These are phyloP conservation scores for Pseudocercospora cruenta DNA, from an alignment of 2,329 filamentous ascomycete genomes.

Conservation along the genomic window DNA sequence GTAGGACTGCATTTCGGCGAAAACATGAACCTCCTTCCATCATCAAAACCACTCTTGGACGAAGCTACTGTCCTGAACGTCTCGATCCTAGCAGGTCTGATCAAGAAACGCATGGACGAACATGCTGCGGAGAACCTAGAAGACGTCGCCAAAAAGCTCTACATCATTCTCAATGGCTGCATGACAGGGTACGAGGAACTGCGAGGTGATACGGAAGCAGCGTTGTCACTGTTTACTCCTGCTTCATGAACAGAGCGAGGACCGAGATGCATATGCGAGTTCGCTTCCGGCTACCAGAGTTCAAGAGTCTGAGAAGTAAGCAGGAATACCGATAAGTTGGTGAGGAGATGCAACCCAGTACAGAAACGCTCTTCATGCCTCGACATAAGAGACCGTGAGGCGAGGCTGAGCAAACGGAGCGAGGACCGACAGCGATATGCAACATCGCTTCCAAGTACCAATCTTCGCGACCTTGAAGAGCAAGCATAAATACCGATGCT, in stretches of 20 bases:
- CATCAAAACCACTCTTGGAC: background rate
- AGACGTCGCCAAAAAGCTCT: slow-evolving; percentile 10
- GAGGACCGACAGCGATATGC: too few species aligned
- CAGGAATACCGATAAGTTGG: too few species aligned
- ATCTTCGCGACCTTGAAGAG: too few species aligned
- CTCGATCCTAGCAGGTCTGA: slow-evolving; percentile 10
- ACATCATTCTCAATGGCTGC: slow-evolving; percentile 14
- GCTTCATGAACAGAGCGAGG: too few species aligned
- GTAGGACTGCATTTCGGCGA: background rate
- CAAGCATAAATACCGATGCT: background rate
- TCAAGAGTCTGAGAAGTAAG: too few species aligned
- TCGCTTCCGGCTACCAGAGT: too few species aligned
- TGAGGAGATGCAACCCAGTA: too few species aligned
- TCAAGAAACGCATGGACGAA: background rate
- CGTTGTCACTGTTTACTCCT: too few species aligned
- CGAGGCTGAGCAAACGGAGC: too few species aligned
- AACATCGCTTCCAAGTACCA: background rate
- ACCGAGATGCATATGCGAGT: too few species aligned
- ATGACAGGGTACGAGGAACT: slow-evolving; percentile 16
- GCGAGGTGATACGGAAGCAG: background rate
- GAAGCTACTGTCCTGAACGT: slow-evolving; percentile 11
- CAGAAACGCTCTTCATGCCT: too few species aligned
- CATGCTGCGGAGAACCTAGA: slow-evolving; percentile 1
- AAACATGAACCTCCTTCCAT: background rate
- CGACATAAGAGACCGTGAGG: too few species aligned